Base-by-base conservation (phyloP, 768 basidiomycete genomes). In the Rhodocollybia butyracea region DNA sequence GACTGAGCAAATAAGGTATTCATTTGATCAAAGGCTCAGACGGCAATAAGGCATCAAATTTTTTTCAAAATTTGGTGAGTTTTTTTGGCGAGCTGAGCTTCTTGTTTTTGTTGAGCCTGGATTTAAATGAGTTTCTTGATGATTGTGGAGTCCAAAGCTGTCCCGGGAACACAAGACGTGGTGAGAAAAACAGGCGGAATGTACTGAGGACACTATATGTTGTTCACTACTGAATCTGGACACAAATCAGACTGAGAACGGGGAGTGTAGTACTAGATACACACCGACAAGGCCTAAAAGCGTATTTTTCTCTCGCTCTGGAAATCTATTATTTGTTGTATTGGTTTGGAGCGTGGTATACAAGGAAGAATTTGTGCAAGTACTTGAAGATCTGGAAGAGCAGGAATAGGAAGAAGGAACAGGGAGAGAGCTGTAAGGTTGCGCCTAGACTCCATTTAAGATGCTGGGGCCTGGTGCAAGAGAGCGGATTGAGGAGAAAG, bases 11-110 rank as follows among this genome's bases (percentile, higher is more conserved):
- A 95, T 96, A 95, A 63, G 97, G 97, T 59, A 99, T 98, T 78
- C 98, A 95, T 83, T 97, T 98, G 83, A 99, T 98, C 63, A 99
- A 83, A 58, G 92, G 77, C 74, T 99, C 97, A 56, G 97, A 98
- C 32, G 96, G 85, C 62, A 99, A 79, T 88, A 99, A 99, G 57
- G 96, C 94, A 66, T 99, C 95, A 78, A 97, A 95, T 73, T 98
- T 98, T 83, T 98, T 98, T n/a, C n/a, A n/a, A n/a, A n/a, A n/a
- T n/a, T n/a, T n/a, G 63, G 96, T 95, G 64, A 98, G 91, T 80
- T 97, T 97, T 84, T 98, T 99, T n/a, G n/a, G n/a, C n/a, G n/a
- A n/a, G 69, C 98, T 96, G 59, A 99, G 91, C 79, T 99, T 99
- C 83, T 99, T 98, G 85, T 98, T 99, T 81, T 97, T 96, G 88